Evolutionary conservation across 257 asterid genomes (phyloP).

Genomic region (Mitragyna speciosa): DNA sequence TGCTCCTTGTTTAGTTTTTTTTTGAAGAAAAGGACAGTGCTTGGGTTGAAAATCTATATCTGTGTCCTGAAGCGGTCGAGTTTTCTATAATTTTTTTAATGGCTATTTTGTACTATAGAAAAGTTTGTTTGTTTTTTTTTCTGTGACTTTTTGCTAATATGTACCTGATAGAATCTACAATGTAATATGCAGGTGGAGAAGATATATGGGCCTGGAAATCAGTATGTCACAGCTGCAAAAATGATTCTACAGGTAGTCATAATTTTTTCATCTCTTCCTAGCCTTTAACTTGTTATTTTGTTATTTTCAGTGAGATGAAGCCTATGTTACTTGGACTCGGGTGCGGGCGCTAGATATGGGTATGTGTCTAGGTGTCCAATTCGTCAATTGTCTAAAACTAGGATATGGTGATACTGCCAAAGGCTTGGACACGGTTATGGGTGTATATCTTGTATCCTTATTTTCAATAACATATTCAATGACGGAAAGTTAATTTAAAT

Average conservation of each 20-base stretch:
- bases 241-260: constrained; percentile 85
- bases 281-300: not conserved
- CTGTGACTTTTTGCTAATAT: not conserved
- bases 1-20: not conserved
- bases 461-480: no score
- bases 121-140: not conserved
- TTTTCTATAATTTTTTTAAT: not conserved
- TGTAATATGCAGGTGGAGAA: constrained; percentile 71
- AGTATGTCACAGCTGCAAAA: constrained; percentile 97
- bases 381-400: no score
- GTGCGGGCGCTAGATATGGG: no score
- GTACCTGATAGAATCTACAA: constrained; percentile 19
- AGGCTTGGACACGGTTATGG: no score
- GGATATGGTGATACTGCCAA: no score
- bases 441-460: no score
- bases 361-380: no score
- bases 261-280: not conserved
- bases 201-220: constrained; percentile 97
- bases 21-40: not conserved
- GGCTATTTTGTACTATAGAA: constrained; percentile 5
- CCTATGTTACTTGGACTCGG: not conserved
- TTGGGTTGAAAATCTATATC: not conserved
- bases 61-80: no score
- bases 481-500: no score
- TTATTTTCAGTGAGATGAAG: not conserved